Evolutionary conservation across 345 rosid genomes (phyloP).

Genomic region (Gossypioides kirkii): DNA sequence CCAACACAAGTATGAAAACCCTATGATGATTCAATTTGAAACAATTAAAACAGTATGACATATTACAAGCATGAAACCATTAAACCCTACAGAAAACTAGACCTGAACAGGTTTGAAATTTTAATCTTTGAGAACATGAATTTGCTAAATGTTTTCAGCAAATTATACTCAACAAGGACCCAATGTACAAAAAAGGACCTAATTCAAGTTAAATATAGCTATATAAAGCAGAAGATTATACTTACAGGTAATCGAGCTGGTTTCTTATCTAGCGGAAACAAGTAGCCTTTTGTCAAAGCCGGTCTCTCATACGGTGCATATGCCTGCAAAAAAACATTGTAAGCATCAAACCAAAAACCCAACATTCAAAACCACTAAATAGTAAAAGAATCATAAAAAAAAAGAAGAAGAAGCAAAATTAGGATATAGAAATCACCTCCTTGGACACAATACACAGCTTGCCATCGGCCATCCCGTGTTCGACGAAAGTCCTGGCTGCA

Average conservation of each 20-base stretch:
- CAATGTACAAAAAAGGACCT: background rate
- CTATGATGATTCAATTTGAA: constrained; percentile 29
- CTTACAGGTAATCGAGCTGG: constrained; percentile 94
- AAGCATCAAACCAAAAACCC: background rate
- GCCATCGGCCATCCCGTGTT: constrained; percentile 91
- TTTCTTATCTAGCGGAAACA: constrained; percentile 87
- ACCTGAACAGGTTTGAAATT: background rate
- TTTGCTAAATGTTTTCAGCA: background rate
- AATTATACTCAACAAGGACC: background rate
- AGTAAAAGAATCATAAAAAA: background rate
- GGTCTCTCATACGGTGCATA: constrained; percentile 96
- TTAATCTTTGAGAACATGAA: background rate
- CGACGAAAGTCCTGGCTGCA: constrained; percentile 91
- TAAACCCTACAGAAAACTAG: background rate
- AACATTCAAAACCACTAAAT: background rate
- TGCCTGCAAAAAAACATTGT: constrained; percentile 43
- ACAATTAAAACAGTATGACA: constrained; percentile 11
- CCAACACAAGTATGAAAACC: constrained; percentile 99
- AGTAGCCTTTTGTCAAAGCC: constrained; percentile 86
- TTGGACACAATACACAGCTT: constrained; percentile 80
- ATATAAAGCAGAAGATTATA: constrained; percentile 6
- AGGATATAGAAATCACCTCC: constrained; percentile 48
- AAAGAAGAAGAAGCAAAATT: background rate
- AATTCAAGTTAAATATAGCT: background rate
- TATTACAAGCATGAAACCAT: background rate